Evolutionary conservation across 2,329 filamentous ascomycete genomes (phyloP).

Genomic region (Dactylonectria macrodidyma): DNA sequence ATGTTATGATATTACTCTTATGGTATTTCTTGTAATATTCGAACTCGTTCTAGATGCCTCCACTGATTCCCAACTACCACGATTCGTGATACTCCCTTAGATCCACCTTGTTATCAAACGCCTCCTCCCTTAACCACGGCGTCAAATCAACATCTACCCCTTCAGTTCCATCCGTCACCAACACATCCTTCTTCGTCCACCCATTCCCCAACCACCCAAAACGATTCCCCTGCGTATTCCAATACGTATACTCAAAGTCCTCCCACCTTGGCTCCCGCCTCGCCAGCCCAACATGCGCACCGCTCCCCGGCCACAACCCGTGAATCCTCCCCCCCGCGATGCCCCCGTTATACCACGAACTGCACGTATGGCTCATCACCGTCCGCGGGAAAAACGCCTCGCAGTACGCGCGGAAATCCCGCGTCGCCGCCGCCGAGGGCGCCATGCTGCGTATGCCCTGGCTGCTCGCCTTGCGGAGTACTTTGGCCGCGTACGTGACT

Average conservation of each 20-base stretch:
- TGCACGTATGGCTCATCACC: conserved; percentile 19
- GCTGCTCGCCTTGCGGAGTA: conserved; percentile 15
- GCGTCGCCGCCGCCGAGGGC: conserved; percentile 1
- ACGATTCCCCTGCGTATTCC: conserved; percentile 3
- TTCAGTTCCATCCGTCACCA: conserved; percentile 4
- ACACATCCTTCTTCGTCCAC: conserved; percentile 15
- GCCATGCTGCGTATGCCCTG: conserved; percentile 20
- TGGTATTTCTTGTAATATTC: background rate
- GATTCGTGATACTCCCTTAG: conserved; percentile 14
- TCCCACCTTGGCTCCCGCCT: conserved; percentile 20
- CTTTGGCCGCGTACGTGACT: conserved; percentile 13
- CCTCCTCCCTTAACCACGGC: conserved; percentile 15
- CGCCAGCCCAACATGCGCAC: conserved; percentile 11
- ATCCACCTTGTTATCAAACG: conserved; percentile 17
- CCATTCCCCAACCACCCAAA: conserved; percentile 25
- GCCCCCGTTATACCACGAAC: conserved; percentile 24
- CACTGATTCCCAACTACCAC: background rate
- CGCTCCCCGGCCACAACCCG: conserved; percentile 22
- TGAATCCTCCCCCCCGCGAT: conserved; percentile 10
- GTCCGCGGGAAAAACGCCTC: conserved; percentile 19
- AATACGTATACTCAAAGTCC: conserved; percentile 16
- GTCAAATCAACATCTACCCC: conserved; percentile 12
- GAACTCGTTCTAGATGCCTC: no score
- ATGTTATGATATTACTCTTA: background rate
- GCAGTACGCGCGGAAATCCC: conserved; percentile 17